Conservation (phyloP, 2,329 filamentous ascomycete species). For the Phyllosticta citribraziliensis region DNA sequence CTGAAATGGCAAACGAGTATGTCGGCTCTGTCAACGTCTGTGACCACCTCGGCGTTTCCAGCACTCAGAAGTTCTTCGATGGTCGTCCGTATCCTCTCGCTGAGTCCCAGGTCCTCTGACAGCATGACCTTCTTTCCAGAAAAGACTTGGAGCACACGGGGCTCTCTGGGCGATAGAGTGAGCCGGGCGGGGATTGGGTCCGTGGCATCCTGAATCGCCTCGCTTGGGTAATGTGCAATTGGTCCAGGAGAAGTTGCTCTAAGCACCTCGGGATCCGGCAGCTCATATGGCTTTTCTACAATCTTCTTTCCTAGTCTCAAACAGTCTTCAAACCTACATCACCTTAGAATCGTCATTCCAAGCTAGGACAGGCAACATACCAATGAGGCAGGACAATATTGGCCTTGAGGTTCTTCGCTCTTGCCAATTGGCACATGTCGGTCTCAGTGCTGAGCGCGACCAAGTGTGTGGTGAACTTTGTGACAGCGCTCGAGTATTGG, state of each 20-base stretch:
- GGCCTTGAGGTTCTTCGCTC: constrained; percentile 56
- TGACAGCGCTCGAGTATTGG: constrained; percentile 61
- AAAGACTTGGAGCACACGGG: constrained; percentile 52
- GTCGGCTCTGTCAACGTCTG: constrained; percentile 58
- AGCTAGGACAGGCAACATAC: constrained; percentile 36
- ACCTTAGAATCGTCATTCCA: constrained; percentile 14
- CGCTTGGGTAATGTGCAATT: constrained; percentile 15
- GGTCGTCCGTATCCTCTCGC: constrained; percentile 53
- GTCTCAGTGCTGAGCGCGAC: constrained; percentile 71
- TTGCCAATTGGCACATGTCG: constrained; percentile 55
- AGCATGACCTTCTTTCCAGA: constrained; percentile 68
- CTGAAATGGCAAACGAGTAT: constrained; percentile 84
- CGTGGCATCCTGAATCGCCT: constrained; percentile 57
- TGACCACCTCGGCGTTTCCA: constrained; percentile 61
- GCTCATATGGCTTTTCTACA: constrained; percentile 72
- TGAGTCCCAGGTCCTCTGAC: constrained; percentile 62
- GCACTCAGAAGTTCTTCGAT: constrained; percentile 60
- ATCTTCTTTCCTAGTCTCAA: constrained; percentile 87
- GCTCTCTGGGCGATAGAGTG: not conserved
- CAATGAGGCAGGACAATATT: constrained; percentile 92
- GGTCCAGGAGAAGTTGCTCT: constrained; percentile 13
- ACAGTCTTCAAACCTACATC: constrained; percentile 85
- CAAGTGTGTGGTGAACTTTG: constrained; percentile 74
- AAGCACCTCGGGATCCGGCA: constrained; percentile 80
- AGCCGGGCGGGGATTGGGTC: constrained; percentile 38